Percentiles rank a stretch among this genome's conserved stretches.
phyloP scores from a whole-genome alignment of 331 rosid species.

The Saraca asoca region DNA sequence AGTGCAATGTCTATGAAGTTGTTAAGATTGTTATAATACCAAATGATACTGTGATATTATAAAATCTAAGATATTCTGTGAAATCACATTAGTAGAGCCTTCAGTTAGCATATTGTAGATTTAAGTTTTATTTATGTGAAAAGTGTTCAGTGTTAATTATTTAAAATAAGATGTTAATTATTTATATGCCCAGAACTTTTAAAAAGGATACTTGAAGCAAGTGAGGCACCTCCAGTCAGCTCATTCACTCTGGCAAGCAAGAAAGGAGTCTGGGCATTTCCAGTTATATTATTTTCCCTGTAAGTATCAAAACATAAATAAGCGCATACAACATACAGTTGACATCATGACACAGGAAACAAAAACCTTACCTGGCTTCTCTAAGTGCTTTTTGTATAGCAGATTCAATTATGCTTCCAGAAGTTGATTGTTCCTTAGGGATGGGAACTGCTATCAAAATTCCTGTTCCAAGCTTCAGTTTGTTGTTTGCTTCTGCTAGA shows the following conservation, averaged over 20 bases:
- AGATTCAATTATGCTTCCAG: slow-evolving; percentile 75
- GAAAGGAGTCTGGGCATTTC: slow-evolving; percentile 87
- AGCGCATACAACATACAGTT: slow-evolving; percentile 9
- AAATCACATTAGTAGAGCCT: slow-evolving; percentile 11
- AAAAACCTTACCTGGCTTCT: slow-evolving; percentile 65
- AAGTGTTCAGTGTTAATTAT: background rate
- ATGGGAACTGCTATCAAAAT: slow-evolving; percentile 83
- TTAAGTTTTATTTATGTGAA: slow-evolving; percentile 3
- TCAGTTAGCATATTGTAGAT: no score
- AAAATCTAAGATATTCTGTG: background rate
- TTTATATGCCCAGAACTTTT: slow-evolving; percentile 20
- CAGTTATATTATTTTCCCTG: slow-evolving; percentile 74
- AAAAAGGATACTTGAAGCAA: slow-evolving; percentile 80
- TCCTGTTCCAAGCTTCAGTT: slow-evolving; percentile 73
- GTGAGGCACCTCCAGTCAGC: slow-evolving; percentile 84
- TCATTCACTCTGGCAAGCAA: slow-evolving; percentile 75
- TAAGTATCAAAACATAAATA: slow-evolving; percentile 10
- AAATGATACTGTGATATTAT: background rate
- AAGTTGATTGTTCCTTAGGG: slow-evolving; percentile 71
- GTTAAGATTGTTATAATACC: slow-evolving; percentile 39
- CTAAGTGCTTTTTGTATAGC: slow-evolving; percentile 69
- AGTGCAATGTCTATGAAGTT: slow-evolving; percentile 75
- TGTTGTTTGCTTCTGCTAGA: slow-evolving; percentile 61
- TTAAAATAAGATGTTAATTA: background rate
- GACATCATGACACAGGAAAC: slow-evolving; percentile 25